These are phyloP conservation scores for Ceratocystis huliohia DNA, from an alignment of 2,329 filamentous ascomycete genomes.

Conservation along the genomic window DNA sequence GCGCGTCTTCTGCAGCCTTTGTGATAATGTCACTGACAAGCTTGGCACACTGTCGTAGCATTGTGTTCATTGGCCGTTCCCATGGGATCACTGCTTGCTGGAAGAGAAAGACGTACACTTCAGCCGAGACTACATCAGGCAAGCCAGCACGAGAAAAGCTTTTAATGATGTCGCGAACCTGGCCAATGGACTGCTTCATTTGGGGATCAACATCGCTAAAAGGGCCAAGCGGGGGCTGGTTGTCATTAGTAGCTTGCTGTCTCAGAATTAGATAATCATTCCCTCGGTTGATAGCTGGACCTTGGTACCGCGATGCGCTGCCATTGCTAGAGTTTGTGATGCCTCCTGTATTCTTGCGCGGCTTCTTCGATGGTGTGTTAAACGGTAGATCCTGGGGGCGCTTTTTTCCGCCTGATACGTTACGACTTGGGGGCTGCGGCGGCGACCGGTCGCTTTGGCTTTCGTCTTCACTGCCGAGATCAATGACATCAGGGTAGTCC, in stretches of 20 bases:
- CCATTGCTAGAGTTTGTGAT: conserved; percentile 5
- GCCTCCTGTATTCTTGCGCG: conserved; percentile 23
- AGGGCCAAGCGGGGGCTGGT: conserved; percentile 21
- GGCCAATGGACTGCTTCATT: conserved; percentile 32
- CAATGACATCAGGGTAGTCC: conserved; percentile 28
- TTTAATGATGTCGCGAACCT: conserved; percentile 43
- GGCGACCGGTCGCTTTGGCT: conserved; percentile 25
- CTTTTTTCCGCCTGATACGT: conserved; percentile 8
- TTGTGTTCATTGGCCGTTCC: conserved; percentile 39
- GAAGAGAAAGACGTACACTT: conserved; percentile 48
- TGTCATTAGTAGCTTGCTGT: background rate
- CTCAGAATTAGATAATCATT: background rate
- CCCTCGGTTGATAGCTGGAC: background rate
- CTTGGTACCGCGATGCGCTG: background rate
- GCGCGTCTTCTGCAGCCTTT: conserved; percentile 35
- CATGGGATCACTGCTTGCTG: conserved; percentile 46
- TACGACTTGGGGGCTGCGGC: conserved; percentile 21
- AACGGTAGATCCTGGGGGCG: conserved; percentile 23
- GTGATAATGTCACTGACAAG: conserved; percentile 31
- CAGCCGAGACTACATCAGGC: conserved; percentile 45
- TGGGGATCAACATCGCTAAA: conserved; percentile 30
- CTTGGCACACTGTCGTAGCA: conserved; percentile 36
- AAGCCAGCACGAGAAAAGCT: conserved; percentile 44
- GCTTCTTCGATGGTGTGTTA: conserved; percentile 29
- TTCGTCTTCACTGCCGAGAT: conserved; percentile 32